Conservation (phyloP, 2,329 filamentous ascomycete genomes). For the Aspergillus aculeatinus region DNA sequence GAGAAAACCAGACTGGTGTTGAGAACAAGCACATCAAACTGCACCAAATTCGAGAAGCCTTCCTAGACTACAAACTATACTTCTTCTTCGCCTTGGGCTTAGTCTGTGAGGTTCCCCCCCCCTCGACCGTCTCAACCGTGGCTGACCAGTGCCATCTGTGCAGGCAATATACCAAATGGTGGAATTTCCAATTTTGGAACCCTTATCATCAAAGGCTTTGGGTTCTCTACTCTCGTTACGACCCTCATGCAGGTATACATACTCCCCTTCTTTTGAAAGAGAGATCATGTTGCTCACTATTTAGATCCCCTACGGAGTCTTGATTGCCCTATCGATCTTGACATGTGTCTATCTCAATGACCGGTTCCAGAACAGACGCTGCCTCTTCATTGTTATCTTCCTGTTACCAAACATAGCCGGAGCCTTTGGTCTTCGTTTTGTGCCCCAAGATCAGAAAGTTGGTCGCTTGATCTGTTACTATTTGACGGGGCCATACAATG, state of each 20-base stretch:
- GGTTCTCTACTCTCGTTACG: conserved; percentile 55
- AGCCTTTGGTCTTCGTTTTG: conserved; percentile 58
- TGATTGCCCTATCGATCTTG: conserved; percentile 53
- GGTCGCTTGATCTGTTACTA: conserved; percentile 61
- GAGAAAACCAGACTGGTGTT: conserved; percentile 59
- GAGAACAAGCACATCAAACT: conserved; percentile 58
- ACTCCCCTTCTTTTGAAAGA: background rate
- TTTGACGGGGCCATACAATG: conserved; percentile 56
- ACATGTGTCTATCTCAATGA: conserved; percentile 51
- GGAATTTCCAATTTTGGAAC: conserved; percentile 61
- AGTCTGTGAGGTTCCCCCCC: conserved; percentile 34
- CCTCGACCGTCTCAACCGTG: background rate
- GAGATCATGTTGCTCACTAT: background rate
- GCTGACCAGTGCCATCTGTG: background rate
- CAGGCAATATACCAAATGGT: conserved; percentile 54
- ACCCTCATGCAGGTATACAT: conserved; percentile 50
- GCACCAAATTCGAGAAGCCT: conserved; percentile 57
- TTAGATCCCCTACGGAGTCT: conserved; percentile 49
- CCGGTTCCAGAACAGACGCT: conserved; percentile 49
- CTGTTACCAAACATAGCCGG: conserved; percentile 61
- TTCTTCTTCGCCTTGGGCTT: conserved; percentile 55
- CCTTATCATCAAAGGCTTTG: conserved; percentile 59
- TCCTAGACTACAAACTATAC: conserved; percentile 59
- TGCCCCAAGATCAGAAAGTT: conserved; percentile 50
- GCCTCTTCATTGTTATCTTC: conserved; percentile 56